Evolutionary conservation across 805 yeast genomes (phyloP).

Genomic region (Novakomyces olei): DNA sequence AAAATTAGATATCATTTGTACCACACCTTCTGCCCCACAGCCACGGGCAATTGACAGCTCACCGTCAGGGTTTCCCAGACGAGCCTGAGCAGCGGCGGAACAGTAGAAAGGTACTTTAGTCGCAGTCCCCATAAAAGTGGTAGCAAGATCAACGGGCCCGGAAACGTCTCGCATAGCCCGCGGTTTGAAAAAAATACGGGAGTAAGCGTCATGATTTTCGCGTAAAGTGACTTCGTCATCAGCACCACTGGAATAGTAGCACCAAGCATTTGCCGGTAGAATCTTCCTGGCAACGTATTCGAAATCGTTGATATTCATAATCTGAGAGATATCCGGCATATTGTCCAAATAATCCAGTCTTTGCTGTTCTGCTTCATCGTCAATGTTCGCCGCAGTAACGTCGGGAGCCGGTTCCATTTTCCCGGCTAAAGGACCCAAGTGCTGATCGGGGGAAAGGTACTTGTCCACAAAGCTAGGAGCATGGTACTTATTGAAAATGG

Average conservation of each 20-base stretch:
- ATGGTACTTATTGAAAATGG: constrained; percentile 27
- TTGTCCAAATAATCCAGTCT: too few species aligned
- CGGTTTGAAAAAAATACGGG: constrained; percentile 23
- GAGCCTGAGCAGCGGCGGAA: constrained; percentile 27
- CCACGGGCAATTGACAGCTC: constrained; percentile 23
- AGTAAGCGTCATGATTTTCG: constrained; percentile 15
- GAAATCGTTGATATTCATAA: too few species aligned
- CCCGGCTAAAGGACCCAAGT: too few species aligned
- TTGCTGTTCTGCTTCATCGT: too few species aligned
- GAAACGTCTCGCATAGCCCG: constrained; percentile 21
- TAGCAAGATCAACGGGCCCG: constrained; percentile 21
- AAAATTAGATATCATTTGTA: constrained; percentile 28
- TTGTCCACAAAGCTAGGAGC: too few species aligned
- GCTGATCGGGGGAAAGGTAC: too few species aligned
- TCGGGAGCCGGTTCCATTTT: too few species aligned
- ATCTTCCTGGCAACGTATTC: constrained; percentile 68
- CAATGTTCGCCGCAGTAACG: too few species aligned
- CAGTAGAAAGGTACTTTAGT: constrained; percentile 26
- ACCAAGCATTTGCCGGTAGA: constrained; percentile 67
- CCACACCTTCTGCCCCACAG: constrained; percentile 20
- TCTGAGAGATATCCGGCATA: too few species aligned
- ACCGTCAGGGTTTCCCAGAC: constrained; percentile 24
- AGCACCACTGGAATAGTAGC: constrained; percentile 33
- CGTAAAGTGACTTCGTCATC: constrained; percentile 27
- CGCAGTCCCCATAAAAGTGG: constrained; percentile 27